These are phyloP conservation scores for Fistulinella prunicolor DNA, from an alignment of 768 basidiomycete species.

Conservation along the genomic window DNA sequence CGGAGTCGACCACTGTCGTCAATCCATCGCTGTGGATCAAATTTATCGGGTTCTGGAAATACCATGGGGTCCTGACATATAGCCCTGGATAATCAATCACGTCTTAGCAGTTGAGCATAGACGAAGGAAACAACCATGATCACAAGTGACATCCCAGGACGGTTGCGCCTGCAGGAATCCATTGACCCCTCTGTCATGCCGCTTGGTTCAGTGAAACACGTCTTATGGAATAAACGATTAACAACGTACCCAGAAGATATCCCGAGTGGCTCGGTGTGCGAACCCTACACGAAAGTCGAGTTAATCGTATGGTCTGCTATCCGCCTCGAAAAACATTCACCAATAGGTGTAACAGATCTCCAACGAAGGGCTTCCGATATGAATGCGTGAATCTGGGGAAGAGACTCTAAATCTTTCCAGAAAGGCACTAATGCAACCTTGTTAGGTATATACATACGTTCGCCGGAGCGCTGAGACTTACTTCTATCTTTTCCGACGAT, in stretches of 20 bases:
- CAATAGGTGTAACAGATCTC: slow-evolving; percentile 30
- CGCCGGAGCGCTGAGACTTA: background rate
- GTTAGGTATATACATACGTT: background rate
- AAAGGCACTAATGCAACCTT: slow-evolving; percentile 30
- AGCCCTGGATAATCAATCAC: slow-evolving; percentile 10
- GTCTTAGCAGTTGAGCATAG: background rate
- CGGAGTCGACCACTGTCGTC: slow-evolving; percentile 38
- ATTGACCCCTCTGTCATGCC: slow-evolving; percentile 14
- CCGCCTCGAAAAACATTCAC: slow-evolving; percentile 5
- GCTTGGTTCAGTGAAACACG: slow-evolving; percentile 35
- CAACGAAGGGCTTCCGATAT: slow-evolving; percentile 37
- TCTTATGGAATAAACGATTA: background rate
- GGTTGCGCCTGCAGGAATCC: slow-evolving; percentile 23
- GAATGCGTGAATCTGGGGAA: slow-evolving; percentile 37
- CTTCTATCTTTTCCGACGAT: slow-evolving; percentile 42
- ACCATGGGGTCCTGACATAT: slow-evolving; percentile 21
- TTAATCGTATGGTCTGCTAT: background rate
- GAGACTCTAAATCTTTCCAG: slow-evolving; percentile 30
- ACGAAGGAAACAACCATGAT: background rate
- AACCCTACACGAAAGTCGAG: slow-evolving; percentile 33
- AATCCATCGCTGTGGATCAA: slow-evolving; percentile 57
- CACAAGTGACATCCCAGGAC: slow-evolving; percentile 22
- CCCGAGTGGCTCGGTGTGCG: slow-evolving; percentile 58
- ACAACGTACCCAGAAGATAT: slow-evolving; percentile 52
- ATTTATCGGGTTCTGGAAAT: slow-evolving; percentile 40